phyloP scores from a whole-genome alignment of 179 eudicot genomes.

The Pouteria campechiana region DNA sequence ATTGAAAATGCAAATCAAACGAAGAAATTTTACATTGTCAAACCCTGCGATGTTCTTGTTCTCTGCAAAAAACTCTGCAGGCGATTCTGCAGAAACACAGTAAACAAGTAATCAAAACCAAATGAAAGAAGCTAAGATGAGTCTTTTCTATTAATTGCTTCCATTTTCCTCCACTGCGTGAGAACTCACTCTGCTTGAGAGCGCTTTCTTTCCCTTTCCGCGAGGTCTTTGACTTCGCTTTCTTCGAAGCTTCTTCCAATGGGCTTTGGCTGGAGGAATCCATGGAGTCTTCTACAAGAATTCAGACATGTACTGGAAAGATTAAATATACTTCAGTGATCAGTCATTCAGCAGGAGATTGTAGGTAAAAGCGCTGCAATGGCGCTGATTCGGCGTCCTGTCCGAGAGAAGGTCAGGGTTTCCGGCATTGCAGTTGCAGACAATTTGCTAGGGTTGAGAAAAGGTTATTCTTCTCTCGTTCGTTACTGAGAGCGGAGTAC shows the following conservation, averaged over 20 bases:
- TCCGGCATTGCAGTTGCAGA: too few species aligned
- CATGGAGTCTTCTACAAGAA: too few species aligned
- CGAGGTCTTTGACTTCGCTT: slow-evolving; percentile 52
- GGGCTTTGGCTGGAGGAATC: slow-evolving; percentile 67
- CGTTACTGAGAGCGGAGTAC: too few species aligned
- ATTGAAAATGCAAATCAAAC: not conserved
- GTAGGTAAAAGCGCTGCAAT: too few species aligned
- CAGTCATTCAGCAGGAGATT: too few species aligned
- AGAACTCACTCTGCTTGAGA: slow-evolving; percentile 70
- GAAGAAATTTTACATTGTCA: slow-evolving; percentile 57
- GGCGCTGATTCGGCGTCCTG: too few species aligned
- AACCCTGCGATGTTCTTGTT: slow-evolving; percentile 96
- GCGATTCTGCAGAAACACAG: slow-evolving; percentile 41
- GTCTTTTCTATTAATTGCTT: not conserved
- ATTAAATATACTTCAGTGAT: too few species aligned
- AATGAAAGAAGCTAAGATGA: not conserved
- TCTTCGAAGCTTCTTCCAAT: slow-evolving; percentile 31
- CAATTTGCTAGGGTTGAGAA: too few species aligned
- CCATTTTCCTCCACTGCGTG: not conserved
- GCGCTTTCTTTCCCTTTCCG: slow-evolving; percentile 53
- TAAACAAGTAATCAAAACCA: slow-evolving; percentile 5
- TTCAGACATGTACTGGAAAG: too few species aligned
- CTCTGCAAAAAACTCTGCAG: slow-evolving; percentile 95
- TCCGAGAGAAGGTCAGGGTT: too few species aligned
- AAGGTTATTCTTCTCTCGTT: too few species aligned